phyloP scores from a whole-genome alignment of 768 basidiomycete genomes.

The Collybiopsis luxurians region DNA sequence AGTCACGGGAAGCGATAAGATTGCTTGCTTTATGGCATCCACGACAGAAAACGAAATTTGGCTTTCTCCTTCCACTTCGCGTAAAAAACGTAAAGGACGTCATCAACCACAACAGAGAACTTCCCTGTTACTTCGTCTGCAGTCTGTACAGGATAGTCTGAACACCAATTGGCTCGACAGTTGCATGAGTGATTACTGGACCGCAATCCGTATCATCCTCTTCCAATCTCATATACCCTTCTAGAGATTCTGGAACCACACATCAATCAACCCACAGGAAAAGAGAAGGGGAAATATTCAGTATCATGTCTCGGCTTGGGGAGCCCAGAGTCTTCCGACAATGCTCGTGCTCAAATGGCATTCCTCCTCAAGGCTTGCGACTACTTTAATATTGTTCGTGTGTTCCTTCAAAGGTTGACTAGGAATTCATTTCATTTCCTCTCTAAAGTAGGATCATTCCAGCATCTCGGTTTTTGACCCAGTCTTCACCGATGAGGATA shows the following conservation, averaged over 20 bases:
- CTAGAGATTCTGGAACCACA: background rate
- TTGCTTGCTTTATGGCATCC: background rate
- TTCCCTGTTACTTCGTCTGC: background rate
- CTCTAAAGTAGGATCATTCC: background rate
- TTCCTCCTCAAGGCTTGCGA: constrained; percentile 4
- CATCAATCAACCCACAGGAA: background rate
- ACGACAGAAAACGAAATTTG: background rate
- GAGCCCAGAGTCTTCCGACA: constrained; percentile 5
- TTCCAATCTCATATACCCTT: no score
- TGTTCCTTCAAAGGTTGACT: no score
- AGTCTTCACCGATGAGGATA: constrained; percentile 6
- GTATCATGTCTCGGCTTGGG: constrained; percentile 7
- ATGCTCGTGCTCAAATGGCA: constrained; percentile 5
- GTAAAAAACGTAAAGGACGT: background rate
- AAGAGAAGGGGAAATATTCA: background rate
- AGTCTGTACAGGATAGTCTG: background rate
- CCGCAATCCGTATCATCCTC: background rate
- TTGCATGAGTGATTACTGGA: background rate
- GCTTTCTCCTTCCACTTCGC: background rate
- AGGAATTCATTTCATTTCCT: background rate
- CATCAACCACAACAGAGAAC: background rate
- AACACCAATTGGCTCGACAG: background rate
- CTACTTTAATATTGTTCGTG: background rate
- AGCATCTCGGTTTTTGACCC: constrained; percentile 2
- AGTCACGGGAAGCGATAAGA: no score